phyloP scores from a whole-genome alignment of 2,329 filamentous ascomycete genomes.

The Xylaria sp. region DNA sequence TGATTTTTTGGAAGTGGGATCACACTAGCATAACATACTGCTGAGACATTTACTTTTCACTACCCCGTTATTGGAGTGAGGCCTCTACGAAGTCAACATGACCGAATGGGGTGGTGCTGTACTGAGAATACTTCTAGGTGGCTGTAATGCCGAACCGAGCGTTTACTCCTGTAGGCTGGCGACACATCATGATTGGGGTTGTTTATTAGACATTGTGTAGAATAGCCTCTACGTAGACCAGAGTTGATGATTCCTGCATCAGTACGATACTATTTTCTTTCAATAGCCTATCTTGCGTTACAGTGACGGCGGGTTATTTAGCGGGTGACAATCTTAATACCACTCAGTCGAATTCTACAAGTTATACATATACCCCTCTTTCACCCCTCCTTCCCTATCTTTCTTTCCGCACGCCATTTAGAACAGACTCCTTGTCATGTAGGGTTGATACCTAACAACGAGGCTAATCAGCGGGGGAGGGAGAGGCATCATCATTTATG shows the following conservation, averaged over 20 bases:
- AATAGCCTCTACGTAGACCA: slow-evolving; percentile 31
- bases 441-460: too few relatives aligned
- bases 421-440: too few relatives aligned
- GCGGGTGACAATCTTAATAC: too few relatives aligned
- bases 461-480: too few relatives aligned
- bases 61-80: slow-evolving; percentile 26
- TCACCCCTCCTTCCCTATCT: too few relatives aligned
- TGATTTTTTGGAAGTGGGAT: slow-evolving; percentile 30
- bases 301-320: not conserved
- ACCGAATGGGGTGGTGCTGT: not conserved
- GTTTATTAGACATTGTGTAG: slow-evolving; percentile 38
- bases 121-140: slow-evolving; percentile 15
- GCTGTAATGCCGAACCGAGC: slow-evolving; percentile 8
- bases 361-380: too few relatives aligned
- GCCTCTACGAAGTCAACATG: not conserved
- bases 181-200: slow-evolving; percentile 20
- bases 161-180: slow-evolving; percentile 12
- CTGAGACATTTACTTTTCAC: slow-evolving; percentile 31
- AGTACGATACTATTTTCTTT: slow-evolving; percentile 8
- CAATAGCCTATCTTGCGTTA: not conserved
- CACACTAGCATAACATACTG: slow-evolving; percentile 12
- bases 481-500: too few relatives aligned
- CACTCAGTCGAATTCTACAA: too few relatives aligned
- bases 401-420: too few relatives aligned
- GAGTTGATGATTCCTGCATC: slow-evolving; percentile 36